phyloP scores from a whole-genome alignment of 23 red algal species.

The Gracilaria vermiculophylla region DNA sequence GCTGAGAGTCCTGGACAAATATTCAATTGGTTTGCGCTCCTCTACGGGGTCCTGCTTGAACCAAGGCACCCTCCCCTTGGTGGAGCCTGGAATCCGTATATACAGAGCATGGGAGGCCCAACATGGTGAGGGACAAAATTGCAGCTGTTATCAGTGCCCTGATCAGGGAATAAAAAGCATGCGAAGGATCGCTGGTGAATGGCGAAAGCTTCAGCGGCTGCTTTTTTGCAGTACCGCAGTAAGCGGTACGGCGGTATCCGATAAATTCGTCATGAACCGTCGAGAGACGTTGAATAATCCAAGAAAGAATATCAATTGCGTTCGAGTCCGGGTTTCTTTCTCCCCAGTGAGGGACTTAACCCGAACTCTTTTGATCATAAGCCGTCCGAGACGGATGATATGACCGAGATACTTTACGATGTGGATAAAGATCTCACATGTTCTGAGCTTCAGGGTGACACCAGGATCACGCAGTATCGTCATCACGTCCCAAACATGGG shows the following conservation, averaged over 20 bases:
- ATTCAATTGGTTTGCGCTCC: too few species aligned
- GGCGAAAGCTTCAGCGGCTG: background rate
- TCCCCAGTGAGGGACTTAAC: background rate
- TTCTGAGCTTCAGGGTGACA: constrained; percentile 21
- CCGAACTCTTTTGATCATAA: background rate
- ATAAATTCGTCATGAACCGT: background rate
- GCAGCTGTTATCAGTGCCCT: too few species aligned
- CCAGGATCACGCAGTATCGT: background rate
- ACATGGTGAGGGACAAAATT: too few species aligned
- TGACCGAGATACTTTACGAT: constrained; percentile 32
- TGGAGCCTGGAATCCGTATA: background rate
- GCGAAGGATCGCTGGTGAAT: too few species aligned
- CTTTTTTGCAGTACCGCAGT: background rate
- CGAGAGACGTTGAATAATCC: constrained; percentile 1
- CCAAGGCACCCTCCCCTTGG: background rate
- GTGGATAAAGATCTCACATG: background rate
- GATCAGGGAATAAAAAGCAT: too few species aligned
- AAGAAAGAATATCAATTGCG: background rate
- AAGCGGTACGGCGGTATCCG: constrained; percentile 4
- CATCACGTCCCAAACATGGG: constrained; percentile 3
- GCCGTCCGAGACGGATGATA: background rate
- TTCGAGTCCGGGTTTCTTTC: background rate
- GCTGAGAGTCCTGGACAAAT: too few species aligned
- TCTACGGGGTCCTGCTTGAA: too few species aligned
- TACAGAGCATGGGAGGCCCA: too few species aligned